Percentiles rank a stretch among this genome's conserved stretches.
These are phyloP conservation scores for Neofusicoccum ribis DNA, from an alignment of 2,329 filamentous ascomycete genomes.

Conservation along the genomic window DNA sequence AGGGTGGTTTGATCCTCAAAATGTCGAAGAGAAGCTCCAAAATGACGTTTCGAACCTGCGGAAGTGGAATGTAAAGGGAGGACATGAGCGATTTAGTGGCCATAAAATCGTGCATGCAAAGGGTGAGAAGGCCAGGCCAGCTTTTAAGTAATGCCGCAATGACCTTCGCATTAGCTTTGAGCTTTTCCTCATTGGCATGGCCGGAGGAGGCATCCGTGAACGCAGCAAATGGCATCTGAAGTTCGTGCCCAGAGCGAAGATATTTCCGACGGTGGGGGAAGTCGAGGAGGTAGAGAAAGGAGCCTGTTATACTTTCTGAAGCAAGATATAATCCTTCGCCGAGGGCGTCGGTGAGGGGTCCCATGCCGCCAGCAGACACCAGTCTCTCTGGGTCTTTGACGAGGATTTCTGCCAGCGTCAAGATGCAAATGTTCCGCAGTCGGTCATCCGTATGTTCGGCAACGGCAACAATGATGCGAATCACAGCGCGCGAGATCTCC, in stretches of 20 bases:
- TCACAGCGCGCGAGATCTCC: conserved; percentile 83
- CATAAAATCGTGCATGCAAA: conserved; percentile 85
- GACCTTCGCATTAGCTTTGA: conserved; percentile 90
- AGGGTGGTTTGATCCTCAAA: conserved; percentile 85
- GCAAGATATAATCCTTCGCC: conserved; percentile 90
- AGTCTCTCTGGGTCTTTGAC: conserved; percentile 81
- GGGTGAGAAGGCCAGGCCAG: conserved; percentile 86
- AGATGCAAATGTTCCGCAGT: conserved; percentile 83
- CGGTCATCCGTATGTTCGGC: conserved; percentile 85
- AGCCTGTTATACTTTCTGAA: conserved; percentile 81
- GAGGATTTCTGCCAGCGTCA: conserved; percentile 90
- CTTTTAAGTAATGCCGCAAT: conserved; percentile 88
- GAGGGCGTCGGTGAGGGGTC: conserved; percentile 85
- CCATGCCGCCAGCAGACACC: conserved; percentile 79
- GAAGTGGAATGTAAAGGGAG: conserved; percentile 60
- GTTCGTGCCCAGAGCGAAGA: conserved; percentile 82
- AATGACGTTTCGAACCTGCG: conserved; percentile 69
- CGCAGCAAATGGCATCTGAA: conserved; percentile 82
- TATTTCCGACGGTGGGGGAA: conserved; percentile 77
- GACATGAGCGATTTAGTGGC: conserved; percentile 79
- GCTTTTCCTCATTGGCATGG: conserved; percentile 57
- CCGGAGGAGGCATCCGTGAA: conserved; percentile 77
- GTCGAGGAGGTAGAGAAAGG: conserved; percentile 89
- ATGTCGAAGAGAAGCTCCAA: conserved; percentile 84
- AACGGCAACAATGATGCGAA: conserved; percentile 86